Base-by-base conservation (phyloP, 2,329 filamentous ascomycete genomes). In the Colletotrichum lentis region DNA sequence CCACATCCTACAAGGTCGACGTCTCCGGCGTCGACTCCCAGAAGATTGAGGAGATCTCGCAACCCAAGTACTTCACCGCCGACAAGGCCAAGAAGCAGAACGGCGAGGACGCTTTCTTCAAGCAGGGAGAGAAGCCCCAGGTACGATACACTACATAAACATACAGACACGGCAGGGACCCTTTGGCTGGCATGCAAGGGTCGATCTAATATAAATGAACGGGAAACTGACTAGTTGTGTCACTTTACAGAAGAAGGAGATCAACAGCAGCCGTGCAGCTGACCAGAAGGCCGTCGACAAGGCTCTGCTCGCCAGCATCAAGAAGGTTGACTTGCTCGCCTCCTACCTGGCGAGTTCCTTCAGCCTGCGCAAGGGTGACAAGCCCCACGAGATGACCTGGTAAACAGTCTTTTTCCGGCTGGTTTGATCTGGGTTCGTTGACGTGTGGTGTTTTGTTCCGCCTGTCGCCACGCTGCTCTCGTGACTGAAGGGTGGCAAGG, bases 321-420 rank as follows among this genome's bases (percentile, higher is more conserved):
- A 98, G 92, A 97, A 98, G 91, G 94, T 97, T 84, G 91, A 94
- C 77, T 87, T 95, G 85, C 92, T 99, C 78, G 85, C 90, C 81
- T 93, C 91, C 86, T 99, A 99, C 90, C 93, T 99, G 78, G 88
- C 88, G 81, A 93, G 91, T 84, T 93, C 91, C 82, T 99, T 99
- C 92, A 96, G 92, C 90, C 91, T 99, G 85, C 92, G 95, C 86
- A 97, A 94, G 88, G 96, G 96, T 80, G 95, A 99, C 89, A 94
- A 95, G 91, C 96, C 96, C 85, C 96, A 99, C 87, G 93, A 97
- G 90, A 98, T 99, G 96, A 92, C 93, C 86, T 99, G 95, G 90
- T 99, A 97, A 85, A 89, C 72, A 71, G 60, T 67, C 60, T 37
- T 22, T 55, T 27, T 64, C 46, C 24, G 39, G 58, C 56, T 56